phyloP scores from a whole-genome alignment of 805 yeast species.

The Clavispora phyllophila region DNA sequence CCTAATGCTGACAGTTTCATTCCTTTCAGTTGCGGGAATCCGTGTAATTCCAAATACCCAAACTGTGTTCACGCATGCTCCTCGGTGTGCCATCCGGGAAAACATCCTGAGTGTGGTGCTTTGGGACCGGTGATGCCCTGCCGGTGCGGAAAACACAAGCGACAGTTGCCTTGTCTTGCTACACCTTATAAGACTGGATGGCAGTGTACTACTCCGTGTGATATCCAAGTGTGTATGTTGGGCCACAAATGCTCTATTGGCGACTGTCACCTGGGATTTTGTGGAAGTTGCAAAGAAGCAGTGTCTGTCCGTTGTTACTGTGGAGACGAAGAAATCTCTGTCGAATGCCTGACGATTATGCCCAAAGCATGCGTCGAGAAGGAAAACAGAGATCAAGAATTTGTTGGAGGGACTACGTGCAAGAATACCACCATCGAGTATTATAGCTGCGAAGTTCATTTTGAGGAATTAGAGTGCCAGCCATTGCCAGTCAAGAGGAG shows the following conservation, averaged over 20 bases:
- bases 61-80: constrained; percentile 73
- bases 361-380: constrained; percentile 28
- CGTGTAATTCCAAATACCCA: constrained; percentile 55
- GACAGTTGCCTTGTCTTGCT: constrained; percentile 67
- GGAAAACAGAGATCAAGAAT: constrained; percentile 8
- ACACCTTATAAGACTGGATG: constrained; percentile 67
- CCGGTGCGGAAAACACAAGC: constrained; percentile 63
- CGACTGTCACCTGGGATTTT: constrained; percentile 73
- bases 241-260: constrained; percentile 55
- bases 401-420: constrained; percentile 35
- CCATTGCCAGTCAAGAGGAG: constrained; percentile 27
- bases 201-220: constrained; percentile 62
- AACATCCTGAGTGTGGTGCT: constrained; percentile 78
- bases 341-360: constrained; percentile 41
- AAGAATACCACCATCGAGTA: constrained; percentile 38
- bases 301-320: constrained; percentile 65
- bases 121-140: constrained; percentile 68
- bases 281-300: constrained; percentile 63
- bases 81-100: constrained; percentile 81
- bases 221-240: constrained; percentile 57
- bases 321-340: constrained; percentile 46
- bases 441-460: constrained; percentile 63
- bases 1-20: constrained; percentile 54
- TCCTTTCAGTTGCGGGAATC: constrained; percentile 88
- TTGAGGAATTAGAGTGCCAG: constrained; percentile 49